Conservation (phyloP, 306 rosid genomes). For the Cyclanthera cordifolia region DNA sequence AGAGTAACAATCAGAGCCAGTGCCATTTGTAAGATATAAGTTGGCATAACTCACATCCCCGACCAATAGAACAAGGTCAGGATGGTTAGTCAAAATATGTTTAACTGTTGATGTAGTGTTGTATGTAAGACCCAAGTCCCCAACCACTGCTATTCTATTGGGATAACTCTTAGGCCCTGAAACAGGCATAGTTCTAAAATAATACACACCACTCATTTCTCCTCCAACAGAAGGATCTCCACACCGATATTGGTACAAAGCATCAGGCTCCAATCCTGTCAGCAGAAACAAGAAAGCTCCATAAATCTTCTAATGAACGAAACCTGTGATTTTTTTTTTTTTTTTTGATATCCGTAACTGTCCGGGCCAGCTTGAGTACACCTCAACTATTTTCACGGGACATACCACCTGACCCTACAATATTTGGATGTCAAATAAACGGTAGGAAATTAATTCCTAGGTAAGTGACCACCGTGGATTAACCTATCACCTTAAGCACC, state of each 20-base stretch:
- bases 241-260: slow-evolving; percentile 66
- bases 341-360: too few relatives aligned
- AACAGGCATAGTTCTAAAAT: slow-evolving; percentile 75
- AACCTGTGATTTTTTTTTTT: too few relatives aligned
- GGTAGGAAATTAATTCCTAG: too few relatives aligned
- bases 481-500: too few relatives aligned
- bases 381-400: too few relatives aligned
- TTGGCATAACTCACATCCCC: slow-evolving; percentile 71
- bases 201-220: slow-evolving; percentile 52
- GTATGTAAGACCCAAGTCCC: slow-evolving; percentile 81
- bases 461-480: too few relatives aligned
- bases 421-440: too few relatives aligned
- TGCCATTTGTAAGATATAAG: slow-evolving; percentile 69
- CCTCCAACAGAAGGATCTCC: slow-evolving; percentile 60
- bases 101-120: slow-evolving; percentile 68
- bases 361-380: too few relatives aligned
- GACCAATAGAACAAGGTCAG: slow-evolving; percentile 58
- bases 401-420: too few relatives aligned
- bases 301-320: neutral
- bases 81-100: slow-evolving; percentile 58
- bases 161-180: slow-evolving; percentile 74
- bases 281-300: neutral
- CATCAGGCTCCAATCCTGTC: slow-evolving; percentile 51
- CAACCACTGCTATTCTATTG: slow-evolving; percentile 65
- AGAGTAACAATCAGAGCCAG: slow-evolving; percentile 57